Conservation (phyloP, 345 rosid species). For the Eucalyptus erythrocorys region DNA sequence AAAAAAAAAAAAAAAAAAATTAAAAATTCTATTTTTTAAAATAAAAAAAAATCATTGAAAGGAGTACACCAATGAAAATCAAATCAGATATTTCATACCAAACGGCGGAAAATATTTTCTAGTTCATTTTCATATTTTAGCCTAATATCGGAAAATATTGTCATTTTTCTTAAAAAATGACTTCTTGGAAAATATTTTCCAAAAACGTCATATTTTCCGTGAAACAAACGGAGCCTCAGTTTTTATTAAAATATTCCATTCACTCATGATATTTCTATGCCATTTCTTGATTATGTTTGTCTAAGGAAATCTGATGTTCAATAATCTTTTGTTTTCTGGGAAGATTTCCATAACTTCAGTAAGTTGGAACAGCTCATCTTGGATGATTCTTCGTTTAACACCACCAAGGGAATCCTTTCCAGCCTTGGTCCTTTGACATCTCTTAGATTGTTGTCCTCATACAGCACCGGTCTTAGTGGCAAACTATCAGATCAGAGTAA, state of each 20-base stretch:
- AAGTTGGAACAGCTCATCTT: neutral
- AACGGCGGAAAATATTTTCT: too few species aligned
- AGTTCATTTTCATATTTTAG: rapidly evolving
- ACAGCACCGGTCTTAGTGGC: rapidly evolving
- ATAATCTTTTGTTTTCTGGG: neutral
- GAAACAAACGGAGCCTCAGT: rapidly evolving
- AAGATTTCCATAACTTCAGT: neutral
- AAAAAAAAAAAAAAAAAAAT: too few species aligned
- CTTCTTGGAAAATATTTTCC: rapidly evolving
- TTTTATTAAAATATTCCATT: too few species aligned
- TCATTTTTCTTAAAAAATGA: too few species aligned
- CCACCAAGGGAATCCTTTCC: neutral
- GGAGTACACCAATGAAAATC: too few species aligned
- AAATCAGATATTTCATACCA: too few species aligned
- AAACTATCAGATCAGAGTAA: neutral
- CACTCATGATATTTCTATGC: rapidly evolving
- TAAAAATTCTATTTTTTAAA: too few species aligned
- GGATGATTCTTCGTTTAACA: neutral
- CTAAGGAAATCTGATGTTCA: too few species aligned
- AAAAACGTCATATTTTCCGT: rapidly evolving
- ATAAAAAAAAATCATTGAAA: too few species aligned
- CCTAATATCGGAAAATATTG: rapidly evolving
- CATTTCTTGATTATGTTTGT: neutral
- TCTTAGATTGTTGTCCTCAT: neutral
- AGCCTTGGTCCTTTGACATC: neutral